Conservation (phyloP, 2,329 filamentous ascomycete species). For the Chaetomium sp. region DNA sequence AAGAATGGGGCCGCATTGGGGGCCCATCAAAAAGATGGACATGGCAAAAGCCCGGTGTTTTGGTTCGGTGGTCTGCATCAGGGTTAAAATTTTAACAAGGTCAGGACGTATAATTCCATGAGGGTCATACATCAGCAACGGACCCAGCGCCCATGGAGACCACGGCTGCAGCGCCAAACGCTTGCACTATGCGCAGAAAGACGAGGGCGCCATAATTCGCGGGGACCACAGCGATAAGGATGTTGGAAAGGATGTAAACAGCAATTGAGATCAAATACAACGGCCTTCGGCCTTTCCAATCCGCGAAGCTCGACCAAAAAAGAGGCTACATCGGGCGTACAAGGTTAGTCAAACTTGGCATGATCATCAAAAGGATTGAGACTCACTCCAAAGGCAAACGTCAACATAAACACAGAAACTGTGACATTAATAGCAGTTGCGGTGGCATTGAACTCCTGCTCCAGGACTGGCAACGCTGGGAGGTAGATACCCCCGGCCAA, state of each 20-base stretch:
- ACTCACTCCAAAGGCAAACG: conserved; percentile 15
- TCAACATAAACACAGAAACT: conserved; percentile 16
- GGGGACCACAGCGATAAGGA: conserved; percentile 10
- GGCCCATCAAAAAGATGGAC: conserved; percentile 14
- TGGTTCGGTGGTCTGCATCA: conserved; percentile 12
- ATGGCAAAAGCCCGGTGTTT: conserved; percentile 15
- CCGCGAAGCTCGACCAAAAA: conserved; percentile 14
- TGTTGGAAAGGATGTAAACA: conserved; percentile 11
- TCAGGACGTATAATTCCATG: background rate
- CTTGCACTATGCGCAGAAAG: conserved; percentile 12
- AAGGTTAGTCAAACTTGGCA: background rate
- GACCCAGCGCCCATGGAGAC: conserved; percentile 15
- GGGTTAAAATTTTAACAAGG: background rate
- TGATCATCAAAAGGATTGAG: too few relatives aligned
- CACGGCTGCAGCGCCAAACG: conserved; percentile 10
- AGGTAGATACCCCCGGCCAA: conserved; percentile 15
- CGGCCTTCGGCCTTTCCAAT: conserved; percentile 14
- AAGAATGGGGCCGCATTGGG: conserved; percentile 14
- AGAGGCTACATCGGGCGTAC: conserved; percentile 1
- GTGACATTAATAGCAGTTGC: conserved; percentile 14
- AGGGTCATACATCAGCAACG: conserved; percentile 12
- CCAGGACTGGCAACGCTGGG: conserved; percentile 12
- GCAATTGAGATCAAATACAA: conserved; percentile 12
- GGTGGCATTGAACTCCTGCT: conserved; percentile 12
- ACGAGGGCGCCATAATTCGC: conserved; percentile 14